Base-by-base conservation (phyloP, 768 basidiomycete species). In the Calocybe indica region DNA sequence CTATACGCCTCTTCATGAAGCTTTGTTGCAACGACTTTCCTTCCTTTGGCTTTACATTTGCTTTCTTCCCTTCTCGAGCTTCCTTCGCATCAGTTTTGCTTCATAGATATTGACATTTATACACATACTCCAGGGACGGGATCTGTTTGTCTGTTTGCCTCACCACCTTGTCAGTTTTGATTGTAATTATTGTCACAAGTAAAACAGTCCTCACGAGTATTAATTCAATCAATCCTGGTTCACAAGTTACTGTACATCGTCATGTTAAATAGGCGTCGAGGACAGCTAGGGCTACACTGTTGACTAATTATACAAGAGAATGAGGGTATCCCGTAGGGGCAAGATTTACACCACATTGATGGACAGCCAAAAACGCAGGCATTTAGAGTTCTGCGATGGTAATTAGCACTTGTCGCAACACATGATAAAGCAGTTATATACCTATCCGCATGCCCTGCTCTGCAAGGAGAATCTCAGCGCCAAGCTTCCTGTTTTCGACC, bases 1-100 rank as follows among this genome's bases (percentile, higher is more conserved):
- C 72, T 97, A 28, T 96, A 89, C 63, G 87, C 88, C 52, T 88
- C 87, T 58, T 91, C 87, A 68, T 90, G 74, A 74, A 67, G 51
- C 53, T 52, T 12, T 28, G 15, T 41, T 22, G 22, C 22, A 22
- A 22, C 22, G 22, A 22, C 22, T 35, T 42, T 32, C 34, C 45
- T 48, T 51, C 35, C 56, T 50, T 35, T 15, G 34, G 28, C 44
- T 32, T 47, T 35, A 38, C 22, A 43, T 40, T 37, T 40, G 14
- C 32, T 45, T n/a, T 45, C 38, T 33, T 22, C 43, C 40, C 12
- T 53, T 44, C 40, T 13, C 40, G 30, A 13, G 31, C 22, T 1
- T 22, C 22, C 22, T 22, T 22, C 22, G 22, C 22, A 22, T 22
- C 22, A 22, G 22, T 22, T 22, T 22, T 22, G 22, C 22, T 22